Percentiles rank a stretch among this genome's conserved stretches.
Evolutionary conservation across 2,329 filamentous ascomycete species (phyloP).

Genomic region (Aspergillus vadensis): DNA sequence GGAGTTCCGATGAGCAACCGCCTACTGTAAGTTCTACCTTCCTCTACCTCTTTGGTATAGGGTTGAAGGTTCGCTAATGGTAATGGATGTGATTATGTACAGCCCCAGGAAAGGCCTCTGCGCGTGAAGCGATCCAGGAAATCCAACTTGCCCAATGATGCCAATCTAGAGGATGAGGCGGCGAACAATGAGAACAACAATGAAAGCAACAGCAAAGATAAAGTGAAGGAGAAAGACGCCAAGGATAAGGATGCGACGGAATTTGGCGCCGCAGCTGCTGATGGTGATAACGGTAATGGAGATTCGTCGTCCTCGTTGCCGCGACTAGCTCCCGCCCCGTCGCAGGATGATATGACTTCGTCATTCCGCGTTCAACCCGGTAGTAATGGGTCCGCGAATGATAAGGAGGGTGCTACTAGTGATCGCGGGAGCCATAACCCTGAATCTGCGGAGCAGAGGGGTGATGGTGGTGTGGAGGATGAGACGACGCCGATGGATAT

Average conservation of each 20-base stretch:
- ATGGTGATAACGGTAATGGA: background rate
- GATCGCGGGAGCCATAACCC: conserved; percentile 23
- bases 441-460: conserved; percentile 18
- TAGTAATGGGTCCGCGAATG: conserved; percentile 26
- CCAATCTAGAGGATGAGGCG: conserved; percentile 29
- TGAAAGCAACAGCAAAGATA: background rate
- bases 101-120: conserved; percentile 52
- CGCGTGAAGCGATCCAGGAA: conserved; percentile 48
- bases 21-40: conserved; percentile 39
- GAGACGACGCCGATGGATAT: conserved; percentile 41
- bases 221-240: background rate
- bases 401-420: conserved; percentile 12
- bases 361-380: conserved; percentile 39
- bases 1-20: conserved; percentile 47
- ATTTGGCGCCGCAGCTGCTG: background rate
- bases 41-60: background rate
- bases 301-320: conserved; percentile 31
- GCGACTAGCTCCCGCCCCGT: conserved; percentile 37
- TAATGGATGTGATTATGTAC: background rate
- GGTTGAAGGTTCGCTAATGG: background rate
- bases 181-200: background rate
- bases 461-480: conserved; percentile 24
- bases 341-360: conserved; percentile 41
- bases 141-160: conserved; percentile 33
- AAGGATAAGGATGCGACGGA: background rate